Percentiles rank a stretch among this genome's conserved stretches.
phyloP scores from a whole-genome alignment of 2,329 filamentous ascomycete genomes.

The Dissoconium aciculare region DNA sequence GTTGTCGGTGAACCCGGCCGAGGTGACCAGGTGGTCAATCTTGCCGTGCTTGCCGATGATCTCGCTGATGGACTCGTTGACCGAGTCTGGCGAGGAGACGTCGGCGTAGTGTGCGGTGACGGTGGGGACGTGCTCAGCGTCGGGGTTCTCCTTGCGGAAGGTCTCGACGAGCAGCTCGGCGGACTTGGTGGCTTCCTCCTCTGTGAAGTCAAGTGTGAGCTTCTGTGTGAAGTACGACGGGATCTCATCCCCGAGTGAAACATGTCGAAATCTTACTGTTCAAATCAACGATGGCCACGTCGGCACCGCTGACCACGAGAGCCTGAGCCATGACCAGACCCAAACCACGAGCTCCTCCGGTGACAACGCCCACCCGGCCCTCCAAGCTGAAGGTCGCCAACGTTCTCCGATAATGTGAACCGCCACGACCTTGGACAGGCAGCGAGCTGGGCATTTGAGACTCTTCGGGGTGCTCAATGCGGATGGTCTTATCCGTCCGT shows the following conservation, averaged over 20 bases:
- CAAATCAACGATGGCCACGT: conserved; percentile 84
- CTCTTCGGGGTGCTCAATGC: conserved; percentile 65
- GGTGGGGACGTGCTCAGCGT: conserved; percentile 56
- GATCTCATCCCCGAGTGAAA: no score
- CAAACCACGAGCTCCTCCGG: conserved; percentile 75
- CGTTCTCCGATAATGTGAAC: conserved; percentile 70
- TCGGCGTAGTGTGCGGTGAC: conserved; percentile 86
- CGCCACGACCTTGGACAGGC: conserved; percentile 61
- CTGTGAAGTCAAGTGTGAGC: no score
- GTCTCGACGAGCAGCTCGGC: conserved; percentile 57
- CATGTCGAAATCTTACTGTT: conserved; percentile 79
- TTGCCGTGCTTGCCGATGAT: conserved; percentile 56
- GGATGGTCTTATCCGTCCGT: conserved; percentile 63
- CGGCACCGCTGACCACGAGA: conserved; percentile 72
- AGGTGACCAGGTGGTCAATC: conserved; percentile 85
- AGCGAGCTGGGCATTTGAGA: conserved; percentile 58
- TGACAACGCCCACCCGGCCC: conserved; percentile 69
- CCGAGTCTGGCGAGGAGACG: conserved; percentile 65
- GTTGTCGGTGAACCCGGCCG: conserved; percentile 94
- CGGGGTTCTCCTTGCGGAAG: conserved; percentile 68
- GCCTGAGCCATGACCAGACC: conserved; percentile 89
- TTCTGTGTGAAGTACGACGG: no score
- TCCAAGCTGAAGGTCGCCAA: conserved; percentile 77
- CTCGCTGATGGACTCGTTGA: conserved; percentile 56
- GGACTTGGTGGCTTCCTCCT: conserved; percentile 69